Evolutionary conservation across 345 rosid species (phyloP), one percentile per base, ranked within the genome.

Genomic region (Draba incana): DNA sequence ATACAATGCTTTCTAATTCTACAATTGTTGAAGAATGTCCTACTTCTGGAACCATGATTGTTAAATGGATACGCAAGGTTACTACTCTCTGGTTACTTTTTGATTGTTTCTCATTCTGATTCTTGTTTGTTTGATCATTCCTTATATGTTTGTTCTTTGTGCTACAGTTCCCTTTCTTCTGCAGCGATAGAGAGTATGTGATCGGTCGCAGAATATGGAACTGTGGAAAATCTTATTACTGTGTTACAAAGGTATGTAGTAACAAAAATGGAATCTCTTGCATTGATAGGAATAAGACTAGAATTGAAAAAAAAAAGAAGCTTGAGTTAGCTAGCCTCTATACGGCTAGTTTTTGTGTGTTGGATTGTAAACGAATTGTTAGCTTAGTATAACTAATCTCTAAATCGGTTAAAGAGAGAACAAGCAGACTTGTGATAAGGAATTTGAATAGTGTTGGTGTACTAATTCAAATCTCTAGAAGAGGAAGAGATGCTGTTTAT

Each of bases 121-220:
- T 16, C 28, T 33, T 39, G 42, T 11, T 45, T 58, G 10, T 16
- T 77, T 31, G 27, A 44, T 38, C 3, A 8, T 14, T 12, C 12
- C 13, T 23, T 47, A 43, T 53, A 53, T 52, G 47, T 50, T 25
- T 14, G 76, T 28, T 53, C 30, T 35, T 37, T 49, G 51, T 65
- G 64, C 39, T 57, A 76, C 83, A 87, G 98, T 89, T 92, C 63
- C 96, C 94, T 0, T 84, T 92, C 65, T 92, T 92, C 72, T 87
- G 90, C 69, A 83, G 90, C 57, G 92, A 92, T 78, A 79, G 98
- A 77, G 96, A 92, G 58, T 92, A 92, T 71, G 83, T 87, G 47
- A 84, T 89, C 11, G 90, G 89, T 16, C 93, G 98, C 28, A 84
- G 94, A 50, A 89, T 87, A 15, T 89, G 94, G 96, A 83, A 81